A percentile compares a stretch with the other conserved stretches of the same genome.
These are phyloP conservation scores for Platanthera zijinensis DNA, from an alignment of 106 monocot genomes.

Conservation along the genomic window DNA sequence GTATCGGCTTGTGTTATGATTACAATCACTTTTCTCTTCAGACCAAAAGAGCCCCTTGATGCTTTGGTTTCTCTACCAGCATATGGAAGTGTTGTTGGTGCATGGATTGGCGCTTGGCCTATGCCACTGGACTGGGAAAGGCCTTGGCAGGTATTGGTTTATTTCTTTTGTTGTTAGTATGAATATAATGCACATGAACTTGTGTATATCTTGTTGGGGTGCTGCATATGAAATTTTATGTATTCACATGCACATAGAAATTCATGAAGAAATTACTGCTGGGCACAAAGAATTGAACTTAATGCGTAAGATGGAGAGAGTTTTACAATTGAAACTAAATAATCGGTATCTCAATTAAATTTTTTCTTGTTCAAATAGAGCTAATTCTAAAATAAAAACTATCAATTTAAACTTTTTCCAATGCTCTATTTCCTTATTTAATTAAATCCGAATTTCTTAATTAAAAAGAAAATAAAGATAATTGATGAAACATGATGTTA, in stretches of 20 bases:
- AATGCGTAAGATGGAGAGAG: too few species aligned
- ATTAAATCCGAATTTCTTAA: too few species aligned
- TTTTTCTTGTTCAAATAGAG: too few species aligned
- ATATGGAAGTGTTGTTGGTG: slow-evolving; percentile 83
- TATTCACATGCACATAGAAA: background rate
- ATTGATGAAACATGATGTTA: too few species aligned
- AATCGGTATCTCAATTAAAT: too few species aligned
- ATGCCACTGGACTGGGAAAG: slow-evolving; percentile 99
- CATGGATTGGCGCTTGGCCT: slow-evolving; percentile 97
- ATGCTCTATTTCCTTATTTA: too few species aligned
- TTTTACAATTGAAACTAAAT: too few species aligned
- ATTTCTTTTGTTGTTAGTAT: background rate
- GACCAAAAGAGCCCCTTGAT: slow-evolving; percentile 37
- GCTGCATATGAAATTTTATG: background rate
- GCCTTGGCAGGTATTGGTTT: slow-evolving; percentile 76
- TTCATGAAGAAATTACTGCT: too few species aligned
- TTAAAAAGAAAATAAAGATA: too few species aligned
- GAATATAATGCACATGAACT: background rate
- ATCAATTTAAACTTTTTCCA: too few species aligned
- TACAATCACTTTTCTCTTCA: slow-evolving; percentile 16
- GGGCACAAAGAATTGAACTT: too few species aligned
- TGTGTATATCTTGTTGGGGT: background rate
- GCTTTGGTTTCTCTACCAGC: slow-evolving; percentile 73
- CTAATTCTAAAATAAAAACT: too few species aligned
- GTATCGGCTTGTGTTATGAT: background rate